Evolutionary conservation across 1,139 yeast genomes (phyloP).

Genomic region (Meyerozyma carpophila): DNA sequence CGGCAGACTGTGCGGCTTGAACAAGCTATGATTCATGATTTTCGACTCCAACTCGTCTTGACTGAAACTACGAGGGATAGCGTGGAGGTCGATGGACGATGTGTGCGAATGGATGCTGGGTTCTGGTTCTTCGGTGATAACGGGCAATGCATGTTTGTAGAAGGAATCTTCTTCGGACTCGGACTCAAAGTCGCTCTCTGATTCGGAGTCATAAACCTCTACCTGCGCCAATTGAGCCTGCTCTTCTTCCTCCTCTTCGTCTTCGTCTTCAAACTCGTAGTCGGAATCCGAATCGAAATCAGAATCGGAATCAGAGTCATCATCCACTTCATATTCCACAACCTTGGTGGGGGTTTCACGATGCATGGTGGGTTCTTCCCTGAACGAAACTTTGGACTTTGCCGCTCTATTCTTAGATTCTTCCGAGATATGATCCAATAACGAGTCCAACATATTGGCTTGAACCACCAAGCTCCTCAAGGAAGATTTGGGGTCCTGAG

Average conservation of each 20-base stretch:
- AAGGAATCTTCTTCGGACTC: constrained; percentile 17
- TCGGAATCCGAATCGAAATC: constrained; percentile 11
- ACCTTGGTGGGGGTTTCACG: constrained; percentile 17
- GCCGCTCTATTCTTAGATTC: constrained; percentile 26
- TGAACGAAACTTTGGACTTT: constrained; percentile 9
- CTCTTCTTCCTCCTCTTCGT: constrained; percentile 4
- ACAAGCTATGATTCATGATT: not conserved
- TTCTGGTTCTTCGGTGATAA: not conserved
- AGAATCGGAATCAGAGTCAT: constrained; percentile 8
- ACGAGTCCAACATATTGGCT: constrained; percentile 67
- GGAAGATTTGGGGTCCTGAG: constrained; percentile 54
- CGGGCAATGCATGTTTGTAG: not conserved
- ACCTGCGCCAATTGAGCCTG: constrained; percentile 3
- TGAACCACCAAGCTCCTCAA: constrained; percentile 64
- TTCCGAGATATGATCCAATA: constrained; percentile 49
- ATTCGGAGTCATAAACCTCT: constrained; percentile 7
- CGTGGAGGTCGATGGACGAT: not conserved
- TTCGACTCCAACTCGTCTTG: constrained; percentile 1
- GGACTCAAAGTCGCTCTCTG: constrained; percentile 24
- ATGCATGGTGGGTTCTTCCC: constrained; percentile 4
- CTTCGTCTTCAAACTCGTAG: constrained; percentile 10
- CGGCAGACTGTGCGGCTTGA: not conserved
- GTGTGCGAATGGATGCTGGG: not conserved
- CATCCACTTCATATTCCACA: constrained; percentile 29
- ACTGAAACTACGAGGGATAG: not conserved